Evolutionary conservation across 2,329 filamentous ascomycete species (phyloP).

Genomic region (Penicillium nordicum): DNA sequence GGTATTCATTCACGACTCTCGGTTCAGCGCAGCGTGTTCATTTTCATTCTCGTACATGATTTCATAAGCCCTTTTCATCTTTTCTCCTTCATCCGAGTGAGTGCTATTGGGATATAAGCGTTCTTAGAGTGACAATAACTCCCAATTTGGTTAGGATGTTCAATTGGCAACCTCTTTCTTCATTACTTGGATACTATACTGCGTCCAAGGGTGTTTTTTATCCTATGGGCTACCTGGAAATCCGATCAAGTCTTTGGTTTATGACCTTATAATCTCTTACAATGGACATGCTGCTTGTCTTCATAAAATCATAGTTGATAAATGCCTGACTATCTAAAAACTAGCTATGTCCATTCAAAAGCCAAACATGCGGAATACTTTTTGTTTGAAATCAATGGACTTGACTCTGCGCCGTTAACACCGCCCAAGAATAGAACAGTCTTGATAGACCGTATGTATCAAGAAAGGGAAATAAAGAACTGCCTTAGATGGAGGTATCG

Average conservation of each 20-base stretch:
- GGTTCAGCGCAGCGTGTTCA: conserved; percentile 21
- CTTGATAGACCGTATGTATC: conserved; percentile 19
- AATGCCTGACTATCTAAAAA: conserved; percentile 19
- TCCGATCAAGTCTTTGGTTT: background rate
- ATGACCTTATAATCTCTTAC: background rate
- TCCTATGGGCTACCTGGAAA: background rate
- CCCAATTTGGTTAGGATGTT: conserved; percentile 3
- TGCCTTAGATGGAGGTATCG: conserved; percentile 24
- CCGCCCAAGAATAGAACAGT: conserved; percentile 19
- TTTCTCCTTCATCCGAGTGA: conserved; percentile 9
- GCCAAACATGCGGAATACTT: conserved; percentile 23
- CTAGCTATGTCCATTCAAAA: conserved; percentile 17
- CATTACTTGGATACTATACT: background rate
- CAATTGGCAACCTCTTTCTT: conserved; percentile 8
- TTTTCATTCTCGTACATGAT: conserved; percentile 19
- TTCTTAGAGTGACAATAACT: conserved; percentile 4
- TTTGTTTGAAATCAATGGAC: conserved; percentile 22
- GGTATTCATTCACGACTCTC: conserved; percentile 4
- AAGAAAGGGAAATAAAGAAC: conserved; percentile 16
- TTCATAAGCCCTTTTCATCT: conserved; percentile 8
- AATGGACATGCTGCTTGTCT: background rate
- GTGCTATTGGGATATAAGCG: conserved; percentile 7
- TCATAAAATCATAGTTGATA: conserved; percentile 16
- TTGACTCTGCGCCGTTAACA: conserved; percentile 26
- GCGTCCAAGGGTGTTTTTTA: background rate